phyloP scores from a whole-genome alignment of 2,329 filamentous ascomycete genomes.

The Paecilomyces fulvus region DNA sequence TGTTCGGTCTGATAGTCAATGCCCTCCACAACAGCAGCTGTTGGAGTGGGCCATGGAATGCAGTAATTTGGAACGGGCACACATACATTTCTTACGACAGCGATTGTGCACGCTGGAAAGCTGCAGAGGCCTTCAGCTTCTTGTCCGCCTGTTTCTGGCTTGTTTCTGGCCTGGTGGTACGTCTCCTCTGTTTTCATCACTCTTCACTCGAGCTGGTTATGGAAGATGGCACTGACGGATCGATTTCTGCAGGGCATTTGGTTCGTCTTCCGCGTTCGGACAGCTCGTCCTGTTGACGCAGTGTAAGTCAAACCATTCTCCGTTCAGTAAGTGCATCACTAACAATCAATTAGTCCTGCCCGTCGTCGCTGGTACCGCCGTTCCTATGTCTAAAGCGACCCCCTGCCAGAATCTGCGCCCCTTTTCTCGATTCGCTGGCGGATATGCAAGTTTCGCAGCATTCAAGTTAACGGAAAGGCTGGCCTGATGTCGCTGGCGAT shows the following conservation, averaged over 20 bases:
- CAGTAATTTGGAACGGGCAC: conserved; percentile 51
- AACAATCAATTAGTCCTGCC: neutral
- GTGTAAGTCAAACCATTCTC: neutral
- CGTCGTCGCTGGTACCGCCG: neutral
- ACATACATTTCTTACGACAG: conserved; percentile 14
- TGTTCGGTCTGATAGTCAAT: neutral
- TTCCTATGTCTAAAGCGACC: neutral
- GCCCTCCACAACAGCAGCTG: neutral
- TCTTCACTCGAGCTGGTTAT: neutral
- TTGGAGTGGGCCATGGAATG: neutral
- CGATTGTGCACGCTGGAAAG: conserved; percentile 62
- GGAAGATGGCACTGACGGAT: neutral
- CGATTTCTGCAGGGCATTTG: neutral
- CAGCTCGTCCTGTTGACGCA: neutral
- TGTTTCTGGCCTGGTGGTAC: conserved; percentile 50
- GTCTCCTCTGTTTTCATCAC: neutral
- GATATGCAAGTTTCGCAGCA: neutral
- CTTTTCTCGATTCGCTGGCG: neutral
- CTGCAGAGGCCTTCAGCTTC: conserved; percentile 63
- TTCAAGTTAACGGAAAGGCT: neutral
- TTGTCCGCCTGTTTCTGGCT: conserved; percentile 65
- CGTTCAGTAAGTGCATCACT: neutral
- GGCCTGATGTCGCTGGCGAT: neutral
- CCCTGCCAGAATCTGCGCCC: neutral
- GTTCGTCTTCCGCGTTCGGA: neutral